These are phyloP conservation scores for Pisolithus microcarpus DNA, from an alignment of 768 basidiomycete species.

Conservation along the genomic window DNA sequence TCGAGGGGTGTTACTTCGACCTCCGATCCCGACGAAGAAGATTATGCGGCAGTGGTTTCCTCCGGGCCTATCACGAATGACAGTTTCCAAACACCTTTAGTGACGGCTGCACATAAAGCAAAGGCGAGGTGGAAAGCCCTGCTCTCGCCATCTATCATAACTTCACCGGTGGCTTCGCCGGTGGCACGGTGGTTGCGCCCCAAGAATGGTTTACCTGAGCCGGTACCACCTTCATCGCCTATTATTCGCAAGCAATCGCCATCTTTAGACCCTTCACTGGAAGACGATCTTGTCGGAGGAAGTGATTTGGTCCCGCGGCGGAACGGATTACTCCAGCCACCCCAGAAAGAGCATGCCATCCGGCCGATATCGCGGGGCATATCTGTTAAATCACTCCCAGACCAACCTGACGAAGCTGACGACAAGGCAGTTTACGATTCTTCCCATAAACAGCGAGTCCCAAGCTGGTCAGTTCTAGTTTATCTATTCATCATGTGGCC, in stretches of 20 bases:
- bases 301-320: constrained; percentile 10
- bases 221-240: constrained; percentile 13
- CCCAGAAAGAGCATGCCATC: constrained; percentile 14
- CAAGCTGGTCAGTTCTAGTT: constrained; percentile 58
- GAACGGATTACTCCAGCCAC: constrained; percentile 13
- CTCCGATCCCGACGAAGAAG: constrained; percentile 38
- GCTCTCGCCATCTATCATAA: constrained; percentile 27
- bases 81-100: constrained; percentile 33
- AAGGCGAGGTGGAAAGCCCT: constrained; percentile 50
- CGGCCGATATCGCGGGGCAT: constrained; percentile 23
- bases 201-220: constrained; percentile 15
- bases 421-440: constrained; percentile 73
- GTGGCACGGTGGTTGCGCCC: constrained; percentile 26
- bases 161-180: constrained; percentile 22
- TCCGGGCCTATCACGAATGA: constrained; percentile 23
- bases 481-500: background rate
- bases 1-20: constrained; percentile 26
- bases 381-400: constrained; percentile 26
- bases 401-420: constrained; percentile 34
- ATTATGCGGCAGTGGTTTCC: constrained; percentile 26
- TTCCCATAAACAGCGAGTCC: constrained; percentile 74
- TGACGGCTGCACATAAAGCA: constrained; percentile 43
- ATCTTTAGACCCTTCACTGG: constrained; percentile 17
- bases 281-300: constrained; percentile 19
- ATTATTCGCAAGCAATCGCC: constrained; percentile 20